Base-by-base conservation (phyloP, 495 filamentous ascomycete species). In the Hypoxylon rickii region DNA sequence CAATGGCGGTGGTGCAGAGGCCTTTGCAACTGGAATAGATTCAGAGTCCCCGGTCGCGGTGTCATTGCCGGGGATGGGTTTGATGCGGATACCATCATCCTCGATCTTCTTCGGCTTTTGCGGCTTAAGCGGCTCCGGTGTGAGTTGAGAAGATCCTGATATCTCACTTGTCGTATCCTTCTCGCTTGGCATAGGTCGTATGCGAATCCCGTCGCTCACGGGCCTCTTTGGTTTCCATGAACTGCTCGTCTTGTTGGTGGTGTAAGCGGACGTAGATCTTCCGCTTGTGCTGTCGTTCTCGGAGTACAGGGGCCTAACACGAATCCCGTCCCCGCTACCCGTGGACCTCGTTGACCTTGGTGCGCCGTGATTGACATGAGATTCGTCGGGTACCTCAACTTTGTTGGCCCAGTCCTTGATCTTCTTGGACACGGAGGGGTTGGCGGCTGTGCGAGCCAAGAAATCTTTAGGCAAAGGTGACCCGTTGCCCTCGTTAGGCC, bases 401-500 rank as follows among this genome's bases (percentile, higher is more conserved):
- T 68, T 67, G 38, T 57, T 70, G 0, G 74, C 77, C 80, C 80
- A 83, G 33, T 81, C 78, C 47, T 75, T 69, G 17, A 83, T 74
- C 55, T 80, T 82, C 52, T 66, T 75, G 17, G 76, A 69, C 4
- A 79, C 65, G 0, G 78, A 62, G 4, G 79, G 79, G 49, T 82
- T 83, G 24, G 71, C 67, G 11, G 73, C 73, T 0, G 77, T 74
- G 16, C 70, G 68, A 50, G 71, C 79, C 61, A 72, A 64, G 49
- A 73, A 84, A 69, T 74, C 78, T 55, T 76, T 86, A 62, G 70
- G 83, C 47, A 74, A 76, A 19, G 61, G 76, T 48, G 51, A 73
- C 3, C 69, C 70, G 17, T 41, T 66, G 12, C 22, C 39, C 22
- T 70, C 71, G 12, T 76, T 82, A 12, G 76, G 53, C 46, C 66